Percentiles rank a stretch among this genome's conserved stretches.
These are phyloP conservation scores for Barnettozyma sucrosica DNA, from an alignment of 805 yeast genomes.

Conservation along the genomic window DNA sequence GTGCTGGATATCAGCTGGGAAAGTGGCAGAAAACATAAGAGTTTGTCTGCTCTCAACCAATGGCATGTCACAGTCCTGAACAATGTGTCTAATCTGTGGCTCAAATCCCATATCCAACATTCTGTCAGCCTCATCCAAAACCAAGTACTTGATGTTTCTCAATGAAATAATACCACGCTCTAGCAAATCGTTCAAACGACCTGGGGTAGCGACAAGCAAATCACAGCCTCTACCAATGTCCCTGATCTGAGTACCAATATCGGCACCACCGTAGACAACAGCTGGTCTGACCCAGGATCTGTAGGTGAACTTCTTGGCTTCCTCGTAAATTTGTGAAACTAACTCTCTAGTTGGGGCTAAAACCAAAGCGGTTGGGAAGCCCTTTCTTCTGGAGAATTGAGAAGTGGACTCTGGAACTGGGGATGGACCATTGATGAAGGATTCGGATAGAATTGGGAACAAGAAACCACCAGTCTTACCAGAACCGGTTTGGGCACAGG, in stretches of 20 bases:
- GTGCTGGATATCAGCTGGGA: conserved; percentile 96
- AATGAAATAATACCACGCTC: conserved; percentile 93
- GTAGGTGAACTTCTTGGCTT: conserved; percentile 91
- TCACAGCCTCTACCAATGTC: conserved; percentile 93
- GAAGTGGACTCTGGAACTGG: conserved; percentile 40
- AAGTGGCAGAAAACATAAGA: conserved; percentile 97
- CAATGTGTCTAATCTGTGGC: conserved; percentile 98
- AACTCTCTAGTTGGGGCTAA: conserved; percentile 99
- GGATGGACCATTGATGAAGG: conserved; percentile 84
- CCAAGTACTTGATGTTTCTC: conserved; percentile 85
- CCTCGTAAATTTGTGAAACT: conserved; percentile 94
- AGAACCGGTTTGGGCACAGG: conserved; percentile 97
- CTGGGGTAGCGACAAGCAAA: conserved; percentile 96
- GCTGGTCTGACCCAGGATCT: conserved; percentile 98
- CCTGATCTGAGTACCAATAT: conserved; percentile 79
- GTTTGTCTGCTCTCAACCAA: conserved; percentile 88
- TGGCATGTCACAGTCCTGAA: conserved; percentile 98
- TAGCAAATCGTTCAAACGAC: conserved; percentile 92
- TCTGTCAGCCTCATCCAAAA: conserved; percentile 98
- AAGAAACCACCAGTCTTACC: conserved; percentile 99
- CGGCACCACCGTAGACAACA: conserved; percentile 99
- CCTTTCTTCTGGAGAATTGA: conserved; percentile 64
- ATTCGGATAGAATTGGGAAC: conserved; percentile 93
- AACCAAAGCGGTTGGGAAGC: conserved; percentile 89
- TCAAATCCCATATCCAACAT: conserved; percentile 99